Conservation (phyloP, 805 yeast species). For the Ogataea populi-albae region DNA sequence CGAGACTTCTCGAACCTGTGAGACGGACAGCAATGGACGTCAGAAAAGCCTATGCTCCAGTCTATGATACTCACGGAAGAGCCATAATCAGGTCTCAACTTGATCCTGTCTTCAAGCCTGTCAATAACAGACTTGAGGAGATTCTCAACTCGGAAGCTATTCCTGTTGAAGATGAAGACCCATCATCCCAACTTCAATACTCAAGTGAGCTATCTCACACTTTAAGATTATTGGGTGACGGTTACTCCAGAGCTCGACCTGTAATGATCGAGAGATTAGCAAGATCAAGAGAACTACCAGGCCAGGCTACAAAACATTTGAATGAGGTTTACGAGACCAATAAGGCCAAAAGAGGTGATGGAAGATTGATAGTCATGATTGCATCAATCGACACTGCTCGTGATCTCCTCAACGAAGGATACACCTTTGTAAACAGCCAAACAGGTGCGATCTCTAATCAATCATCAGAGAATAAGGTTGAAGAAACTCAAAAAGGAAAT, state of each 20-base stretch:
- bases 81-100: slow-evolving; percentile 59
- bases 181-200: slow-evolving; percentile 41
- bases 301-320: slow-evolving; percentile 34
- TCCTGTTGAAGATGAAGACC: slow-evolving; percentile 13
- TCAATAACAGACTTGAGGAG: slow-evolving; percentile 52
- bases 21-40: slow-evolving; percentile 44
- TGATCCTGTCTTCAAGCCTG: slow-evolving; percentile 61
- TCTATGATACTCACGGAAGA: slow-evolving; percentile 58
- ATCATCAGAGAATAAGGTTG: slow-evolving; percentile 3
- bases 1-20: slow-evolving; percentile 44
- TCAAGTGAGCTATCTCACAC: slow-evolving; percentile 58
- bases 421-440: slow-evolving; percentile 13
- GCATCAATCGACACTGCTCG: slow-evolving; percentile 33
- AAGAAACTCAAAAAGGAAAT: slow-evolving; percentile 1
- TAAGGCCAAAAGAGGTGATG: slow-evolving; percentile 38
- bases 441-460: slow-evolving; percentile 1
- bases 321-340: slow-evolving; percentile 39
- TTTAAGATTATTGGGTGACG: slow-evolving; percentile 38
- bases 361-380: slow-evolving; percentile 29
- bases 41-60: slow-evolving; percentile 47
- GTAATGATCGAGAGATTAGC: slow-evolving; percentile 27
- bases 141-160: slow-evolving; percentile 26
- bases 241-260: slow-evolving; percentile 38
- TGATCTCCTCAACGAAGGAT: slow-evolving; percentile 21
- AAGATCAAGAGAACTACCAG: slow-evolving; percentile 35